A percentile compares a stretch with the other conserved stretches of the same genome.
phyloP scores from a whole-genome alignment of 768 basidiomycete genomes.

The Amyloporia xantha region DNA sequence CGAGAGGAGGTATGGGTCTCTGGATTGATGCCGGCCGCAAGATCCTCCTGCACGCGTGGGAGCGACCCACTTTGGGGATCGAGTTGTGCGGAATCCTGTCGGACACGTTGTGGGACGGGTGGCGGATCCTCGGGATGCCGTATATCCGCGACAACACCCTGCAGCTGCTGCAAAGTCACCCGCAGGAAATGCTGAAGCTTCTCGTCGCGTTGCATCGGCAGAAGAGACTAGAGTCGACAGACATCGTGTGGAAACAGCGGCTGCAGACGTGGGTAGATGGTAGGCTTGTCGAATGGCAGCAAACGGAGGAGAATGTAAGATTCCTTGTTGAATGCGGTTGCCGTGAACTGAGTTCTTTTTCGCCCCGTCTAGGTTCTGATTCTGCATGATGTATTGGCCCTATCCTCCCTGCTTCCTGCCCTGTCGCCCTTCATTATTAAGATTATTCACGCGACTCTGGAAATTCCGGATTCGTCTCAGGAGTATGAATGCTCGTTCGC shows the following conservation, averaged over 20 bases:
- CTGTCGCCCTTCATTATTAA: conserved; percentile 35
- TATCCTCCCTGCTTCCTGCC: conserved; percentile 46
- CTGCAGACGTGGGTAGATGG: conserved; percentile 44
- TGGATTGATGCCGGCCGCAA: conserved; percentile 41
- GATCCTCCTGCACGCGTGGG: conserved; percentile 47
- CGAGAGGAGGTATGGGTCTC: conserved; percentile 36
- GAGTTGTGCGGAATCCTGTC: conserved; percentile 55
- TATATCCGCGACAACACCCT: conserved; percentile 45
- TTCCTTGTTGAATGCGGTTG: neutral
- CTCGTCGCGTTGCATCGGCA: conserved; percentile 40
- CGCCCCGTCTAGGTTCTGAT: conserved; percentile 38
- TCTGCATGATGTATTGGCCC: conserved; percentile 46
- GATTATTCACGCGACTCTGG: conserved; percentile 39
- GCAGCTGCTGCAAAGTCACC: conserved; percentile 39
- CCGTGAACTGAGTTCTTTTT: neutral
- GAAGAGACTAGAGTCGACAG: conserved; percentile 51
- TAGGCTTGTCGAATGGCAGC: conserved; percentile 37
- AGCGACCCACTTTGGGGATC: conserved; percentile 36
- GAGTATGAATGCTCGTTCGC: conserved; percentile 29
- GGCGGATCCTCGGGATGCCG: conserved; percentile 64
- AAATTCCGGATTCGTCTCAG: conserved; percentile 15
- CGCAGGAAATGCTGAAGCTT: conserved; percentile 38
- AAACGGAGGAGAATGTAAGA: conserved; percentile 34
- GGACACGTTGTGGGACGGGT: conserved; percentile 68
- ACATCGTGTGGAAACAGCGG: conserved; percentile 51